Percentiles rank a stretch among this genome's conserved stretches.
Evolutionary conservation across 805 yeast species (phyloP).

Genomic region (Starmerella khaoyaiensis): DNA sequence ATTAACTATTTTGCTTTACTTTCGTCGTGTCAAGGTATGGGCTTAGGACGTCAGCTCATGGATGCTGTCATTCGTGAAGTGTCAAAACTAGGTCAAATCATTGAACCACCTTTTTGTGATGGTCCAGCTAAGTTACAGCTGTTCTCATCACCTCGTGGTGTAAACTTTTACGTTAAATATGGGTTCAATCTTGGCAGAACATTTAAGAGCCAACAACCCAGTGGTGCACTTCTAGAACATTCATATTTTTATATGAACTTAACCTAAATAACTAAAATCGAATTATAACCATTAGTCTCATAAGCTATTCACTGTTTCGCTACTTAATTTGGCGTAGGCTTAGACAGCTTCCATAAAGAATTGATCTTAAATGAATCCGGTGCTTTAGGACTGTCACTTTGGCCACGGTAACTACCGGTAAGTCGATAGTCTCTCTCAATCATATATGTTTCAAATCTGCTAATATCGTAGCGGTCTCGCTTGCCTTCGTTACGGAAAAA

Average conservation of each 20-base stretch:
- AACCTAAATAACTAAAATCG: neutral
- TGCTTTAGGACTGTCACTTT: constrained; percentile 50
- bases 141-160: constrained; percentile 15
- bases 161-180: constrained; percentile 10
- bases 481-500: constrained; percentile 37
- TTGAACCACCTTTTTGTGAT: constrained; percentile 7
- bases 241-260: constrained; percentile 13
- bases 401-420: constrained; percentile 64
- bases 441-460: constrained; percentile 40
- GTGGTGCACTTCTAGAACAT: constrained; percentile 10
- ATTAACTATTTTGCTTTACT: constrained; percentile 6
- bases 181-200: constrained; percentile 12
- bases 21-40: constrained; percentile 11
- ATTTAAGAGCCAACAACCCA: constrained; percentile 1
- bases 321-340: constrained; percentile 14
- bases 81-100: constrained; percentile 1
- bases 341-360: constrained; percentile 33
- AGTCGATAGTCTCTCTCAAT: constrained; percentile 65
- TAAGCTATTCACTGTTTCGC: neutral
- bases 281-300: neutral
- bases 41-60: constrained; percentile 11
- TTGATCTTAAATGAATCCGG: constrained; percentile 69
- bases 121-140: constrained; percentile 18
- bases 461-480: constrained; percentile 42
- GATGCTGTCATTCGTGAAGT: constrained; percentile 4